Conservation (phyloP, 805 yeast species). For the Jamesozyma jinghongensis region DNA sequence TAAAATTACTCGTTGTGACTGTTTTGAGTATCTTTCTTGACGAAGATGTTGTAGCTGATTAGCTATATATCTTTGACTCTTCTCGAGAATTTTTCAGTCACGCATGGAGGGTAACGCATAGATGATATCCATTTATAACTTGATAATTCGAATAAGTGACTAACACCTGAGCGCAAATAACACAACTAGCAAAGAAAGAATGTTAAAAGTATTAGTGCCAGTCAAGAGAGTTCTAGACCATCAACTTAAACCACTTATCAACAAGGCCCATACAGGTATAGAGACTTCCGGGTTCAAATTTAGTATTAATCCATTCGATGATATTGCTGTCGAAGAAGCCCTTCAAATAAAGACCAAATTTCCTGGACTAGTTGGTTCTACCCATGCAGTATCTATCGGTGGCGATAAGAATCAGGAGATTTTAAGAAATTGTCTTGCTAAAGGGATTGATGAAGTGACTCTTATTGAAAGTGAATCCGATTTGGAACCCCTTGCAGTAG, state of each 20-base stretch:
- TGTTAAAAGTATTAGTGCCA: slow-evolving; percentile 62
- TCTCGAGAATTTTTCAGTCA: too few species aligned
- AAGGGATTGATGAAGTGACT: slow-evolving; percentile 85
- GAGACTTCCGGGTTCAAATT: slow-evolving; percentile 87
- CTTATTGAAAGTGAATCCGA: slow-evolving; percentile 67
- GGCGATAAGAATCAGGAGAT: slow-evolving; percentile 80
- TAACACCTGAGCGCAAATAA: background rate
- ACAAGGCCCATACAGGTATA: slow-evolving; percentile 67
- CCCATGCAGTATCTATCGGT: slow-evolving; percentile 91
- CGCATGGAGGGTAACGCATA: too few species aligned
- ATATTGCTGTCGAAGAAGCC: slow-evolving; percentile 96
- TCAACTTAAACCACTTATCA: slow-evolving; percentile 87
- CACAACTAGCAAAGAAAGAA: background rate
- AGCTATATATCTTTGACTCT: too few species aligned
- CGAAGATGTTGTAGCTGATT: too few species aligned
- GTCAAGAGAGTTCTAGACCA: slow-evolving; percentile 92
- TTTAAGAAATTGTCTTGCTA: slow-evolving; percentile 82
- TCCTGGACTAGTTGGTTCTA: slow-evolving; percentile 50
- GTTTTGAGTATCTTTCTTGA: too few species aligned
- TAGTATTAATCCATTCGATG: slow-evolving; percentile 94
- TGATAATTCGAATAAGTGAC: too few species aligned
- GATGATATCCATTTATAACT: too few species aligned
- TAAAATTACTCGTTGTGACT: too few species aligned
- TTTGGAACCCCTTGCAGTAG: slow-evolving; percentile 82
- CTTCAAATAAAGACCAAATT: slow-evolving; percentile 55